A percentile compares a stretch with the other conserved stretches of the same genome.
phyloP scores from a whole-genome alignment of 345 rosid species.

The Erucastrum elatum region DNA sequence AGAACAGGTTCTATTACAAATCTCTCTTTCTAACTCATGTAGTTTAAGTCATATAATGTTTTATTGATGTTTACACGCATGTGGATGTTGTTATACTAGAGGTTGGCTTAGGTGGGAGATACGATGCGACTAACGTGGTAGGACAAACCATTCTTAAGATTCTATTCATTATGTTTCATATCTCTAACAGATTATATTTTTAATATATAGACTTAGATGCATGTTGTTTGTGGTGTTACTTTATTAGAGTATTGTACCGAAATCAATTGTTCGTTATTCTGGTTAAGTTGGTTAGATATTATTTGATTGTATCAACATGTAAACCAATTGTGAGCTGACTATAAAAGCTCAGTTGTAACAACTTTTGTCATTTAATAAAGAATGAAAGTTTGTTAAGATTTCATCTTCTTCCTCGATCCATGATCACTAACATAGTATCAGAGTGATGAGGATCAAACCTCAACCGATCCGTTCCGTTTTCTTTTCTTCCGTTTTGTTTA shows the following conservation, averaged over 20 bases:
- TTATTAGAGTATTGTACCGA: neutral
- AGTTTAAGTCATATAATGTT: neutral
- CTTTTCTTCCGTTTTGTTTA: too few relatives aligned
- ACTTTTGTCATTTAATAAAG: too few relatives aligned
- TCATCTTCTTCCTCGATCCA: too few relatives aligned
- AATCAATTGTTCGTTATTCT: too few relatives aligned
- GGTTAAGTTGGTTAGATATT: too few relatives aligned
- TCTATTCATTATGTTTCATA: neutral
- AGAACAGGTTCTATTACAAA: constrained; percentile 62
- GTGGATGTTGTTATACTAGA: constrained; percentile 93
- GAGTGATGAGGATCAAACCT: too few relatives aligned
- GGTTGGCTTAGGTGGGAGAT: constrained; percentile 93
- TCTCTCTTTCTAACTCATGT: neutral
- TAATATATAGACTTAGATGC: constrained; percentile 67
- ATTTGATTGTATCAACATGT: too few relatives aligned
- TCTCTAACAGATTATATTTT: constrained; percentile 5
- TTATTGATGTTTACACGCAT: constrained; percentile 40
- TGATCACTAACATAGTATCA: too few relatives aligned
- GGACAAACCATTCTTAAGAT: neutral
- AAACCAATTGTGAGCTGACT: too few relatives aligned
- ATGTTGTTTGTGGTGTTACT: constrained; percentile 81
- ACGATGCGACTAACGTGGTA: constrained; percentile 96
- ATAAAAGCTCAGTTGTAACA: too few relatives aligned
- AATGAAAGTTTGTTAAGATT: too few relatives aligned
- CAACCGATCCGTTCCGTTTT: too few relatives aligned